A percentile compares a stretch with the other conserved stretches of the same genome.
These are phyloP conservation scores for Epichloe sibirici DNA, from an alignment of 2,329 filamentous ascomycete species.

Conservation along the genomic window DNA sequence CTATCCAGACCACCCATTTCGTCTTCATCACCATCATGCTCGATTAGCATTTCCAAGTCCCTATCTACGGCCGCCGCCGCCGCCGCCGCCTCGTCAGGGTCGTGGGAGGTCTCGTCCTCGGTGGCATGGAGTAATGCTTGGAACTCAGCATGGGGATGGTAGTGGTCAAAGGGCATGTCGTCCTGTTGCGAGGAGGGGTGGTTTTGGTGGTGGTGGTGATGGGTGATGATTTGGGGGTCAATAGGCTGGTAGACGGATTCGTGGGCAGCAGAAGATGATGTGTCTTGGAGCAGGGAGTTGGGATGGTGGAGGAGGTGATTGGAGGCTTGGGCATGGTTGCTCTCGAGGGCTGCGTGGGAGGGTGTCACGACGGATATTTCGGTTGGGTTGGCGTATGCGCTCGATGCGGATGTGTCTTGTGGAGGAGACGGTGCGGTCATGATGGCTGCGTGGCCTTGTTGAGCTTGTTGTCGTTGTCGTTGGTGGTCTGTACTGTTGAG, in stretches of 20 bases:
- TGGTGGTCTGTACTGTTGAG: not conserved
- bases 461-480: not conserved
- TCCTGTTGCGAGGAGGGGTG: conserved; percentile 10
- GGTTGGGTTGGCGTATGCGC: conserved; percentile 33
- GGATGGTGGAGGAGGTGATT: conserved; percentile 6
- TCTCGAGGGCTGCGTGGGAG: not conserved
- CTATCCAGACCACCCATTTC: conserved; percentile 11
- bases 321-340: not conserved
- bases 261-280: conserved; percentile 12
- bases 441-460: conserved; percentile 17
- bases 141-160: conserved; percentile 35
- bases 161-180: conserved; percentile 27
- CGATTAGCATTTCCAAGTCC: conserved; percentile 41
- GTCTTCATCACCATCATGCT: conserved; percentile 24
- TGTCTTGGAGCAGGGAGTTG: conserved; percentile 18
- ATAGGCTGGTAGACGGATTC: conserved; percentile 36
- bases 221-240: conserved; percentile 45
- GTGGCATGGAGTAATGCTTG: conserved; percentile 40
- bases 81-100: conserved; percentile 9
- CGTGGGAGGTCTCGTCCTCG: conserved; percentile 22
- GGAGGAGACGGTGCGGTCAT: conserved; percentile 16
- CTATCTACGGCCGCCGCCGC: conserved; percentile 30
- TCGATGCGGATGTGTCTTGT: conserved; percentile 16
- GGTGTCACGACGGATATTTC: conserved; percentile 31
- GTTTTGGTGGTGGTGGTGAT: conserved; percentile 20